These are phyloP conservation scores for Globisporangium alternatum DNA, from an alignment of 352 stramenopile genomes.

Conservation along the genomic window DNA sequence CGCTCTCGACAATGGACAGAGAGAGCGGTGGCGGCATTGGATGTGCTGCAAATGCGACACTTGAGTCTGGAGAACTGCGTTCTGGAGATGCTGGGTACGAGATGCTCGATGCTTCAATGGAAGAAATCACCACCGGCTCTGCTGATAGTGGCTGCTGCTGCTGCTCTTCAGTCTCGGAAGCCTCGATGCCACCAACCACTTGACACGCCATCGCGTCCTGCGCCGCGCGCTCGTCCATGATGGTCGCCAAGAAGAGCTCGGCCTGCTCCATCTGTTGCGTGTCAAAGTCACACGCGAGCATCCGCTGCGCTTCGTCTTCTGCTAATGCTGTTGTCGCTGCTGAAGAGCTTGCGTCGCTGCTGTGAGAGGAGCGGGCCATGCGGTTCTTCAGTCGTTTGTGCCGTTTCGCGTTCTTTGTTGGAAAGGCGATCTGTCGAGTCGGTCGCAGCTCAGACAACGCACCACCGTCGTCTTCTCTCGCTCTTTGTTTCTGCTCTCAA, in stretches of 20 bases:
- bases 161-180: not conserved
- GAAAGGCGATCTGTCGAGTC: not conserved
- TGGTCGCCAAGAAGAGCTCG: constrained; percentile 15
- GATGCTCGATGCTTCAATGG: not conserved
- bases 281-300: constrained; percentile 6
- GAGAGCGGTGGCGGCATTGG: not conserved
- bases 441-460: not conserved
- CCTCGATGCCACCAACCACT: not conserved
- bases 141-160: not conserved
- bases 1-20: constrained; percentile 2
- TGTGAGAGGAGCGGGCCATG: not conserved
- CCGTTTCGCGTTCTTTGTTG: not conserved
- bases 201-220: not conserved
- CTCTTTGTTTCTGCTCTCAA: not conserved
- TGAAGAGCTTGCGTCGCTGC: not conserved
- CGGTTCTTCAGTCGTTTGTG: not conserved
- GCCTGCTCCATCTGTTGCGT: constrained; percentile 19
- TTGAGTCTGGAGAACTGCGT: not conserved
- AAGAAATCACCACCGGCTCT: not conserved
- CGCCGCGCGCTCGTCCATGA: constrained; percentile 17
- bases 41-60: not conserved
- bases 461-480: not conserved
- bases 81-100: not conserved
- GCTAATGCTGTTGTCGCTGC: not conserved
- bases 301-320: constrained; percentile 7